Evolutionary conservation across 768 basidiomycete genomes (phyloP), one percentile per base, ranked within the genome.

Genomic region (Serendipita sp.): DNA sequence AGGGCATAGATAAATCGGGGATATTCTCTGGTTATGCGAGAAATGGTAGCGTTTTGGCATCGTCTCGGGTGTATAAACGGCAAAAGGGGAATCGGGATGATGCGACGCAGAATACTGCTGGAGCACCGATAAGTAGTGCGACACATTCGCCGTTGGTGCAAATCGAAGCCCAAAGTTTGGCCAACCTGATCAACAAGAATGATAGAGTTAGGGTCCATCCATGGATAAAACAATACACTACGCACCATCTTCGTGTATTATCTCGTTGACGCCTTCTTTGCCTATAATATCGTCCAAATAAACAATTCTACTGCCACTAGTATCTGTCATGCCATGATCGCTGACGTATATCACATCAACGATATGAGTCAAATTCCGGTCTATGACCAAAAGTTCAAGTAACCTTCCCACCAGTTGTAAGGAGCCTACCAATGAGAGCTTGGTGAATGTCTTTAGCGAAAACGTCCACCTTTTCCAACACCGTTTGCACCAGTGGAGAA

Each of bases 241-340:
- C 68, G 29, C 23, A 80, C 78, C 87, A 66, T 95, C 92, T 67
- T 83, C 79, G 69, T 91, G 88, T 64, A 82, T 80, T 48, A 91
- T 84, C 15, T 73, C 74, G 3, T 74, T 70, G 60, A 82, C 77
- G 2, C 84, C 87, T 2, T 83, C 81, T 43, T 78, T 73, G 1
- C 86, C 88, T 40, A 91, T 75, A 64, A 91, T 81, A 29, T 64
- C 63, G 71, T 96, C 91, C 63, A 96, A 77, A 72, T 86, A 89
- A 37, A 94, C 74, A 55, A 81, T 78, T 58, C 86, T 81, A 0
- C 84, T 83, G 66, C 87, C 79, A 66, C 83, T 83, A n/a, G 91
- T 95, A 71, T 90, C 88, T 1, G 83, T 86, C 88, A 91, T 93
- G n/a, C 90, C 91, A 69, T 91, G 87, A 71, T 91, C 89, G 66